A percentile compares a stretch with the other conserved stretches of the same genome.
These are phyloP conservation scores for Cystofilobasidium capitatum DNA, from an alignment of 768 basidiomycete genomes.

Conservation along the genomic window DNA sequence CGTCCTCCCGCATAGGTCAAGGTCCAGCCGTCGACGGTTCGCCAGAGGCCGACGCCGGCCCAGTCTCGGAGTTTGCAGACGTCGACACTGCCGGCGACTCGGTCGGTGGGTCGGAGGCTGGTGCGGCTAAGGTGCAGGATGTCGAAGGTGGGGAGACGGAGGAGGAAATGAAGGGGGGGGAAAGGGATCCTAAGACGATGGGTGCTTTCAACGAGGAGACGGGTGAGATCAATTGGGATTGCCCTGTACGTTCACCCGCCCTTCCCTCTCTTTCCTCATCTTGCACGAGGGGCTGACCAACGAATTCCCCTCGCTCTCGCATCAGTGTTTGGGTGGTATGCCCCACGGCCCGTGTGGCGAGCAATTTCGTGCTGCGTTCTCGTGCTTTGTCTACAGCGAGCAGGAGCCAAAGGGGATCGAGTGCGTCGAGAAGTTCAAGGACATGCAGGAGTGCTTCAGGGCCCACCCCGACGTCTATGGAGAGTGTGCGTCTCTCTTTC, in stretches of 20 bases:
- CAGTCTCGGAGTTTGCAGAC: neutral
- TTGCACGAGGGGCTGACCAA: neutral
- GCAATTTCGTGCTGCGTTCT: slow-evolving; percentile 89
- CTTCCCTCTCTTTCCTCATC: neutral
- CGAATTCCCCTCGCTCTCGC: neutral
- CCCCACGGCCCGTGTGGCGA: slow-evolving; percentile 80
- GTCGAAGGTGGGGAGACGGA: slow-evolving; percentile 28
- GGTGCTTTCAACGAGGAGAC: slow-evolving; percentile 86
- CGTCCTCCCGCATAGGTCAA: neutral
- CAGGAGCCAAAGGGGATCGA: slow-evolving; percentile 95
- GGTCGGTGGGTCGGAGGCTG: neutral
- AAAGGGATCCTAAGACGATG: slow-evolving; percentile 1
- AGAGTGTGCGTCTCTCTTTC: slow-evolving; percentile 50
- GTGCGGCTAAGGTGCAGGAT: neutral
- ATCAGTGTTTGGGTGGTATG: slow-evolving; percentile 86
- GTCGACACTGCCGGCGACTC: neutral
- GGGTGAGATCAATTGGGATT: slow-evolving; percentile 99
- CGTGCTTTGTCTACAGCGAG: slow-evolving; percentile 90
- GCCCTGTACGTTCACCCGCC: slow-evolving; percentile 48
- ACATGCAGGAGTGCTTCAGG: slow-evolving; percentile 96
- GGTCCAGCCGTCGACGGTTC: neutral
- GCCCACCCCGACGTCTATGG: slow-evolving; percentile 92
- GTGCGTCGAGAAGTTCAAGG: slow-evolving; percentile 94
- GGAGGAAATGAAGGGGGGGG: slow-evolving; percentile 21
- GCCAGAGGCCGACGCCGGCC: neutral